Conservation (phyloP, 1,284 basidiomycete species). For the Gomphus sp. region DNA sequence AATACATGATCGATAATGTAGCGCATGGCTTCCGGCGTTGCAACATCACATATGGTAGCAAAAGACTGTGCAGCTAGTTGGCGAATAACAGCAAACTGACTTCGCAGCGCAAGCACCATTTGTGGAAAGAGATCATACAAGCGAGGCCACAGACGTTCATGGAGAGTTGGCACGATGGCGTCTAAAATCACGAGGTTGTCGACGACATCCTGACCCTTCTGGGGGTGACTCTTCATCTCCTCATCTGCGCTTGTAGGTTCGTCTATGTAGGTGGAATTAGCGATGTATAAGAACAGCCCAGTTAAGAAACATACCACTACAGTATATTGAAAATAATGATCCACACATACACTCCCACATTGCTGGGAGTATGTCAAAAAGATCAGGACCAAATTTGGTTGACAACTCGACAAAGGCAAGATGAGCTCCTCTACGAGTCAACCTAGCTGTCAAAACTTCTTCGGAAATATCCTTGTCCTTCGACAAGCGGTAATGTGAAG, state of each 20-base stretch:
- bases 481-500: conserved; percentile 12
- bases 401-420: conserved; percentile 80
- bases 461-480: conserved; percentile 38
- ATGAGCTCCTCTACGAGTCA: conserved; percentile 78
- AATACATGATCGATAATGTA: conserved; percentile 81
- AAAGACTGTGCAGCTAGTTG: conserved; percentile 83
- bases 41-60: conserved; percentile 79
- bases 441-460: conserved; percentile 42
- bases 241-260: conserved; percentile 44
- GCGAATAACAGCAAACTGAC: conserved; percentile 82
- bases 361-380: conserved; percentile 77
- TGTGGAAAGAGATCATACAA: conserved; percentile 70
- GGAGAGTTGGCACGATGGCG: conserved; percentile 71
- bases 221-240: conserved; percentile 54
- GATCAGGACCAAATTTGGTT: conserved; percentile 59
- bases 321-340: conserved; percentile 64
- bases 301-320: conserved; percentile 38
- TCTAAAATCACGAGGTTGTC: conserved; percentile 90
- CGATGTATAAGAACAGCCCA: conserved; percentile 3
- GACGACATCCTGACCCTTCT: conserved; percentile 79
- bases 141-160: conserved; percentile 59
- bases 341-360: conserved; percentile 93
- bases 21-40: conserved; percentile 82
- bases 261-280: conserved; percentile 2
- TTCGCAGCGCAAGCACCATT: conserved; percentile 70